Base-by-base conservation (phyloP, 768 basidiomycete genomes). In the Podaxis mareebaensis region DNA sequence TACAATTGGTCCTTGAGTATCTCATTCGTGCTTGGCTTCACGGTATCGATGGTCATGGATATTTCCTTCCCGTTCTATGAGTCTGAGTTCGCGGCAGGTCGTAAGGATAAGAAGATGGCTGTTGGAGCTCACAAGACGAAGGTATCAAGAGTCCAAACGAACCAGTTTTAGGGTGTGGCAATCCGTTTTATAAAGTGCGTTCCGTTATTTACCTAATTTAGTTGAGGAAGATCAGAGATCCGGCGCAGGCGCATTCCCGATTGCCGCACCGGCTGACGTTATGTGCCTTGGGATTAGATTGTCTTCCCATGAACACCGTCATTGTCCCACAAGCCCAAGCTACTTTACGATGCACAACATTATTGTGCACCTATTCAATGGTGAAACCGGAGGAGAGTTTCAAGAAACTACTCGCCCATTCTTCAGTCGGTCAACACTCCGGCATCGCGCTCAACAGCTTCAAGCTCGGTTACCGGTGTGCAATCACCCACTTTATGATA, bases 1-100 rank as follows among this genome's bases (percentile, higher is more conserved):
- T 74, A 82, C 17, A 82, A 59, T 63, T 78, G 75, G 46, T 70
- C 76, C 58, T 75, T 68, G 10, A 81, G 58, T 20, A 82, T 72
- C 52, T 76, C 78, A 61, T 74, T 73, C 46, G 53, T 55, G 33
- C 61, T 62, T 12, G 61, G 53, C 5, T 30, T 39, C 20, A 22
- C 36, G n/a, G 58, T 20, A 38, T 36, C 49, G 24, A 24, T 48
- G 38, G 49, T 22, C 36, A 52, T 51, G 36, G 44, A 17, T 17
- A n/a, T 42, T 42, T n/a, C 17, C 17, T 42, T 13, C 12, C 40
- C 11, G 17, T n/a, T 8, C 6, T 15, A 5, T 17, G n/a, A 20
- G 5, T 2, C 17, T 12, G 15, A 38, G 53, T 11, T 20, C 30
- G 3, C 3, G 20, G 53, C 7, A n/a, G 15, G 30, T 38, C 44